Conservation (phyloP, 1,284 basidiomycete genomes). For the Trichosporon sp. region DNA sequence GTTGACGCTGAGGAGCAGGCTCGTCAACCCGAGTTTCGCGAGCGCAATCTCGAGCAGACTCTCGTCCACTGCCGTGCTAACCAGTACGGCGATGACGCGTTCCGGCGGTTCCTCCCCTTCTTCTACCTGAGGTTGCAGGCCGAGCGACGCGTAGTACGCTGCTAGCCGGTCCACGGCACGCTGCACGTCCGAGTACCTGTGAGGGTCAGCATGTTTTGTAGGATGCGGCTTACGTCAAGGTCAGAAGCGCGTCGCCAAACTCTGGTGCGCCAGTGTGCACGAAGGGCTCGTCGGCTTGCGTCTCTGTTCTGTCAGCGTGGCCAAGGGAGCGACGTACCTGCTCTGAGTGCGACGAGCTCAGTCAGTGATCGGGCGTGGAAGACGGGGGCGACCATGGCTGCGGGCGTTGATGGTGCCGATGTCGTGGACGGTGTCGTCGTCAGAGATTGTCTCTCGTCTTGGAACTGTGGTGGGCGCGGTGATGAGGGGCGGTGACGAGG, state of each 20-base stretch:
- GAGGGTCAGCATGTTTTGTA: slow-evolving; percentile 2
- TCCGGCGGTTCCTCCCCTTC: slow-evolving; percentile 45
- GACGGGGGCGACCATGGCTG: slow-evolving; percentile 43
- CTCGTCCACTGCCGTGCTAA: slow-evolving; percentile 59
- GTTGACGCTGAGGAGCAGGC: slow-evolving; percentile 63
- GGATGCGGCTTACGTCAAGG: slow-evolving; percentile 42
- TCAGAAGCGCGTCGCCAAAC: slow-evolving; percentile 50
- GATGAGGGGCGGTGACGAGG: too few species aligned
- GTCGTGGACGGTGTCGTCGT: background rate
- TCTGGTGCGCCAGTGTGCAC: slow-evolving; percentile 54
- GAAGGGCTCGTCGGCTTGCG: slow-evolving; percentile 46
- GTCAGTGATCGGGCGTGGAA: slow-evolving; percentile 50
- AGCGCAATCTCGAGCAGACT: slow-evolving; percentile 60
- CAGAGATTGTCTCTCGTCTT: too few species aligned
- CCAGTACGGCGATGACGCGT: slow-evolving; percentile 57
- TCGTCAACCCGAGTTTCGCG: slow-evolving; percentile 58
- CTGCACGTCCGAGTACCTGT: slow-evolving; percentile 53
- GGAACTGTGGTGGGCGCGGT: background rate
- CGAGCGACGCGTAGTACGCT: slow-evolving; percentile 53
- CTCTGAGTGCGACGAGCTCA: slow-evolving; percentile 49
- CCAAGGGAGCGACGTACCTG: slow-evolving; percentile 36
- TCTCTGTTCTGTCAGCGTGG: slow-evolving; percentile 30
- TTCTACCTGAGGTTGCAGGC: slow-evolving; percentile 26
- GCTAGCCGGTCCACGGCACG: slow-evolving; percentile 59
- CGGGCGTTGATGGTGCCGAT: too few species aligned